Evolutionary conservation across 2,329 filamentous ascomycete species (phyloP).

Genomic region (Phyllosticta ampelicida): DNA sequence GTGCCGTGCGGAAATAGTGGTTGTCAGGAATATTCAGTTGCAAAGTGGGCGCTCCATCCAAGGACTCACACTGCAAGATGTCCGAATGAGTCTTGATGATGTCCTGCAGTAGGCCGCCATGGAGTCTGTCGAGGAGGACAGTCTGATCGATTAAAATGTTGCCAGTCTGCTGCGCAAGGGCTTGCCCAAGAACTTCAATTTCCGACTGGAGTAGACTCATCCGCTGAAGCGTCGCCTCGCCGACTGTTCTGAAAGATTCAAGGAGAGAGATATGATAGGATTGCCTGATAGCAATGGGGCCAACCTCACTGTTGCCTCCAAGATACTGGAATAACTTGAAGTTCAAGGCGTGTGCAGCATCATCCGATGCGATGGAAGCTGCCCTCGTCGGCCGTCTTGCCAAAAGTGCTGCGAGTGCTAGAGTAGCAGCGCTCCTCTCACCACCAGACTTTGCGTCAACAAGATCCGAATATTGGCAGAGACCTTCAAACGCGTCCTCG

Average conservation of each 20-base stretch:
- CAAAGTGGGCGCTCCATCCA: not conserved
- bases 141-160: conserved; percentile 23
- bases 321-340: not conserved
- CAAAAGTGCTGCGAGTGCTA: conserved; percentile 18
- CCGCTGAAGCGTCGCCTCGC: conserved; percentile 29
- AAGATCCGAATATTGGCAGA: conserved; percentile 27
- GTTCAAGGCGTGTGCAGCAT: not conserved
- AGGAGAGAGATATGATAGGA: conserved; percentile 2
- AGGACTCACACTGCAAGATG: not conserved
- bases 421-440: not conserved
- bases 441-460: conserved; percentile 1
- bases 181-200: conserved; percentile 26
- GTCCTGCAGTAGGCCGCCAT: conserved; percentile 16
- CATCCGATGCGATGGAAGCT: not conserved
- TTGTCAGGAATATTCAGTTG: not conserved
- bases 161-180: conserved; percentile 24
- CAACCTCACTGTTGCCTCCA: not conserved
- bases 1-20: conserved; percentile 22
- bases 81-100: conserved; percentile 17
- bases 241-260: conserved; percentile 6
- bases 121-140: conserved; percentile 19
- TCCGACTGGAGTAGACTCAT: conserved; percentile 33
- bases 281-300: conserved; percentile 2
- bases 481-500: conserved; percentile 26
- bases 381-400: conserved; percentile 27